Evolutionary conservation across 768 basidiomycete species (phyloP).

Genomic region (Pleurotus salmoneostramineus): DNA sequence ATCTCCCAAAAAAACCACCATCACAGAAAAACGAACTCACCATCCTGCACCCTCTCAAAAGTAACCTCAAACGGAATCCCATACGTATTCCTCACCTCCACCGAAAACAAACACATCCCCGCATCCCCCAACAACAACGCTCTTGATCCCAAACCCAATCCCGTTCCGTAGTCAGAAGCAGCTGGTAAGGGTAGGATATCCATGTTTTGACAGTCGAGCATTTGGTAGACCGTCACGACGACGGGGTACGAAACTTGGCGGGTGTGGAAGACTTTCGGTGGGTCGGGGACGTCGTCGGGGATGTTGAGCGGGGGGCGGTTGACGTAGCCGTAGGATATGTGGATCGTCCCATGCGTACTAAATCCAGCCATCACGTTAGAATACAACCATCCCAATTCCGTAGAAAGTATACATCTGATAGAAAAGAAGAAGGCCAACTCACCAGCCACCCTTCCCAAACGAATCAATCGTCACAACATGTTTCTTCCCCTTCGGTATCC

Average conservation of each 20-base stretch:
- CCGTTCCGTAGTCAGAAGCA: too few relatives aligned
- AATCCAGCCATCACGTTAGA: conserved; percentile 9
- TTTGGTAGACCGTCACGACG: conserved; percentile 92
- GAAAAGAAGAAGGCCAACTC: too few relatives aligned
- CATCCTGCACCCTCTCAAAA: conserved; percentile 64
- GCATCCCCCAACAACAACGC: conserved; percentile 28
- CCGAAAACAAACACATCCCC: conserved; percentile 82
- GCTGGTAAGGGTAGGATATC: conserved; percentile 68
- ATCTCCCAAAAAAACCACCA: too few relatives aligned
- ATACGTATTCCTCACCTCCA: conserved; percentile 92
- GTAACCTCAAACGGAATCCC: conserved; percentile 88
- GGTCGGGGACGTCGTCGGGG: conserved; percentile 20
- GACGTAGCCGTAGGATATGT: conserved; percentile 78
- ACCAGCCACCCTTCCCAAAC: conserved; percentile 93
- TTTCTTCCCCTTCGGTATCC: conserved; percentile 69
- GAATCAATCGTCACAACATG: conserved; percentile 66
- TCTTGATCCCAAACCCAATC: too few relatives aligned
- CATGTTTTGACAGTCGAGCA: conserved; percentile 85
- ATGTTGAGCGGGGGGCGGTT: conserved; percentile 35
- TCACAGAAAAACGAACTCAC: too few relatives aligned
- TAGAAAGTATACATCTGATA: too few relatives aligned
- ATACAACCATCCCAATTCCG: too few relatives aligned
- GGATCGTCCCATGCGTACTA: conserved; percentile 76
- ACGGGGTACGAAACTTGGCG: conserved; percentile 88
- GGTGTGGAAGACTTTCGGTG: conserved; percentile 66